Conservation (phyloP, 2,329 filamentous ascomycete genomes). For the Fusarium fujikuroi region DNA sequence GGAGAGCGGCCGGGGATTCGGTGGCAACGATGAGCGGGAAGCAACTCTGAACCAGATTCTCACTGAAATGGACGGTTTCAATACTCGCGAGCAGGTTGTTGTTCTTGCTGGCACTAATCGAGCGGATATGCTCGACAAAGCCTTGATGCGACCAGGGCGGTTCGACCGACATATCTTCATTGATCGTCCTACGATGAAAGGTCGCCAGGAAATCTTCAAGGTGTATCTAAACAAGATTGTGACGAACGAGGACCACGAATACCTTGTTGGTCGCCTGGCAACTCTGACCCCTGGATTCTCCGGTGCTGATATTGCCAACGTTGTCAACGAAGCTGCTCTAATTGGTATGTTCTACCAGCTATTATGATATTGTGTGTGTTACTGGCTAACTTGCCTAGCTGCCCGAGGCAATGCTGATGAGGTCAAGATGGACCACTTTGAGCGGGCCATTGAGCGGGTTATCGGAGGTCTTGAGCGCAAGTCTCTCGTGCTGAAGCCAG, state of each 20-base stretch:
- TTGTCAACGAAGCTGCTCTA: conserved; percentile 95
- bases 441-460: conserved; percentile 96
- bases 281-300: conserved; percentile 96
- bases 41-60: conserved; percentile 97
- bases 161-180: conserved; percentile 98
- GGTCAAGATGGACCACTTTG: conserved; percentile 91
- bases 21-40: conserved; percentile 97
- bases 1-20: conserved; percentile 76
- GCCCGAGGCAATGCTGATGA: conserved; percentile 83
- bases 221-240: conserved; percentile 96
- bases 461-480: conserved; percentile 98
- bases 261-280: conserved; percentile 86
- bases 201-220: conserved; percentile 93
- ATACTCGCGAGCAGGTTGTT: conserved; percentile 94
- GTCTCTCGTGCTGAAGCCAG: conserved; percentile 89
- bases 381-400: conserved; percentile 62
- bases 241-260: conserved; percentile 88
- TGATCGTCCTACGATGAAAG: conserved; percentile 95
- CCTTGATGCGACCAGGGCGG: conserved; percentile 93
- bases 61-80: conserved; percentile 99
- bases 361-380: conserved; percentile 47
- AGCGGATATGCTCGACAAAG: conserved; percentile 93
- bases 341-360: conserved; percentile 74
- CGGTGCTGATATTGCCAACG: conserved; percentile 98
- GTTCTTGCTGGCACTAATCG: conserved; percentile 97